Evolutionary conservation across 148 eudicot species (phyloP), one percentile per base, ranked within the genome.

Genomic region (Salicornia ramosissima): DNA sequence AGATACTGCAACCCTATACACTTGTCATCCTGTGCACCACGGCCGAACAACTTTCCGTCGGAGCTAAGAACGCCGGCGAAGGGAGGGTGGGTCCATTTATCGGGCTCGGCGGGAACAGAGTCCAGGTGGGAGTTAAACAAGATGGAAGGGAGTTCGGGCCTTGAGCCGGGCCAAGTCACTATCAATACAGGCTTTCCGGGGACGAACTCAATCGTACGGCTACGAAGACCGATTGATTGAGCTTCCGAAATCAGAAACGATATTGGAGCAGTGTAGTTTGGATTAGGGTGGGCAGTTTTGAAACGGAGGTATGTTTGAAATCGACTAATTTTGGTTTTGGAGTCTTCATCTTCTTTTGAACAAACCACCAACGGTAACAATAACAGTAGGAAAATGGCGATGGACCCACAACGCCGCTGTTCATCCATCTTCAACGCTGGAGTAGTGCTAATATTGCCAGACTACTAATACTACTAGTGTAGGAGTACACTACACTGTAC

Each of bases 11-110:
- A 54, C 6, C 83, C 85, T 40, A 94, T 88, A 74, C 86, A 90
- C 70, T 94, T 90, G 59, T 94, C 99, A 51, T 94, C 99, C 65
- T 94, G 93, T 11, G 99, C 88, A 7, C 96, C 99, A 3, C 97
- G 85, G 10, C 85, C 96, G 67, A 72, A 90, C 58, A 94, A 88
- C 13, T 65, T 71, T 2, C 99, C 97, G 14, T 83, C 82, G 51
- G 77, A 2, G 34, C 85, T 46, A 0, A 69, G 69, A 68, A 68
- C 34, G 47, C 89, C 97, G 50, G 84, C 64, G 81, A 88, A 94
- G 24, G 97, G 97, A 3, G 75, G 77, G 73, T 88, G 85, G 67
- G 7, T 0, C 99, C 96, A 94, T 71, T 88, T 84, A 51, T 73
- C 45, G 69, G 87, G 84, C 78, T 90, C 97, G 39, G 91, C 91